A percentile compares a stretch with the other conserved stretches of the same genome.
phyloP scores from a whole-genome alignment of 495 filamentous ascomycete species.

The Cairneyella variabilis region DNA sequence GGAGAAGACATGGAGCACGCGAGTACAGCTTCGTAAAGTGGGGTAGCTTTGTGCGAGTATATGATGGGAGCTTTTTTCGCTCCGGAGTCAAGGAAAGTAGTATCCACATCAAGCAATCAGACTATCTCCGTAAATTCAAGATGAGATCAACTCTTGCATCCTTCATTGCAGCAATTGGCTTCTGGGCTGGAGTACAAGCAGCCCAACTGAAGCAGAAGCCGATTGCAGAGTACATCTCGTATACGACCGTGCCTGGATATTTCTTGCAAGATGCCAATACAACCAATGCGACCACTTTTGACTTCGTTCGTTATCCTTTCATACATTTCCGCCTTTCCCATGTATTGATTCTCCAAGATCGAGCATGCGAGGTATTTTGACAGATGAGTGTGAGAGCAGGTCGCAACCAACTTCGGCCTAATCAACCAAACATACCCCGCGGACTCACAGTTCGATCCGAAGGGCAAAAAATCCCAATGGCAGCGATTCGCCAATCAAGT shows the following conservation, averaged over 20 bases:
- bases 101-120: too few species aligned
- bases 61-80: too few species aligned
- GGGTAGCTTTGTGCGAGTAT: too few species aligned
- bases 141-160: too few species aligned
- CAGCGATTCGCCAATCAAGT: slow-evolving; percentile 58
- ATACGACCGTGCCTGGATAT: neutral
- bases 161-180: too few species aligned
- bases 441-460: slow-evolving; percentile 31
- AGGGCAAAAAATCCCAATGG: slow-evolving; percentile 53
- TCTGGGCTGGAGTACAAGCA: neutral
- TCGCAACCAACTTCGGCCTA: slow-evolving; percentile 57
- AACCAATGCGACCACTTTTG: neutral
- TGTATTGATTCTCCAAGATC: neutral
- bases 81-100: too few species aligned
- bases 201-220: neutral
- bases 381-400: neutral
- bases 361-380: too few species aligned
- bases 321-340: neutral
- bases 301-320: neutral
- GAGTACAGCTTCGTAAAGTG: too few species aligned
- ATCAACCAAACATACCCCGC: slow-evolving; percentile 54
- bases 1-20: too few species aligned
- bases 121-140: too few species aligned
- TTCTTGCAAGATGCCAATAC: neutral
- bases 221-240: neutral